Evolutionary conservation across 139 green algal species (phyloP).

Genomic region (Desmodesmus armatus): DNA sequence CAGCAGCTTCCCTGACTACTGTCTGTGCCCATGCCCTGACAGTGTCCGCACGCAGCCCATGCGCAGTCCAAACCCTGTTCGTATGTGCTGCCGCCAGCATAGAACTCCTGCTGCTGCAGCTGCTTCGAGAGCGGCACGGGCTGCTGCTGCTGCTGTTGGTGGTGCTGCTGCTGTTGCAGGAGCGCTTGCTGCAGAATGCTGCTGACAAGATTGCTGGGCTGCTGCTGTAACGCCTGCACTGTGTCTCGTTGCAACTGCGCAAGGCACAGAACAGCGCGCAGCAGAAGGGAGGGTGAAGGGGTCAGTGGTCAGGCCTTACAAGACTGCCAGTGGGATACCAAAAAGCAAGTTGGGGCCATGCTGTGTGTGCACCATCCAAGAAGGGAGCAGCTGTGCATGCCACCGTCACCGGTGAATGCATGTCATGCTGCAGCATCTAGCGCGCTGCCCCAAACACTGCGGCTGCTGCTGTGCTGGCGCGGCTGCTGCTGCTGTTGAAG

Average conservation of each 20-base stretch:
- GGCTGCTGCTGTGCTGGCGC: no score
- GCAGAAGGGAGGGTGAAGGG: neutral
- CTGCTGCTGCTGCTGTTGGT: constrained; percentile 11
- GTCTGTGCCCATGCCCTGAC: neutral
- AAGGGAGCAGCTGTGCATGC: no score
- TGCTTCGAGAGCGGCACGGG: neutral
- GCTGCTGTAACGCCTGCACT: constrained; percentile 4
- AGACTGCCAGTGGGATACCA: no score
- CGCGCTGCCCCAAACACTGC: no score
- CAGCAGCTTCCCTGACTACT: neutral
- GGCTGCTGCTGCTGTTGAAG: no score
- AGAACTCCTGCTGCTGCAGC: neutral
- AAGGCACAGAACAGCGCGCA: neutral
- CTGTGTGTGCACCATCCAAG: neutral
- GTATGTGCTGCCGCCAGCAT: neutral
- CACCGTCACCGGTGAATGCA: no score
- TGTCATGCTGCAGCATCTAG: no score
- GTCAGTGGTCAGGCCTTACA: neutral
- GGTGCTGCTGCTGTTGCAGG: neutral
- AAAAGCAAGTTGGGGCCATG: no score
- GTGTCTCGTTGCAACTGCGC: constrained; percentile 38
- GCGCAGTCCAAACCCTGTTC: no score
- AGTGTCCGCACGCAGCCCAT: no score
- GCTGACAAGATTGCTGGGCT: neutral
- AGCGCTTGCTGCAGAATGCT: neutral